phyloP scores from a whole-genome alignment of 2,329 filamentous ascomycete species.

The Colletotrichum siamense region DNA sequence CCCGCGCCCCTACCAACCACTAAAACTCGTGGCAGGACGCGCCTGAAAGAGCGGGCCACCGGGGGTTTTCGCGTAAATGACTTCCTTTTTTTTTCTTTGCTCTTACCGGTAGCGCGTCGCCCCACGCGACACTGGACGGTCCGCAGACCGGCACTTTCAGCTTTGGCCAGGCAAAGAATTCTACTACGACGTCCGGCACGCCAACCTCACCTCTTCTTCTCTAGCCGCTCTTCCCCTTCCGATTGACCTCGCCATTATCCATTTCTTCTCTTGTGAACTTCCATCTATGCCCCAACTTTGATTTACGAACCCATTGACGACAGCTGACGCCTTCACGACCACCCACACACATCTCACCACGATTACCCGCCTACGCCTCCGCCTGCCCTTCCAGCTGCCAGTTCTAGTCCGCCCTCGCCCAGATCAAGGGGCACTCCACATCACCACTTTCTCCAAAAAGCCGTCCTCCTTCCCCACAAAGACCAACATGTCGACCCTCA shows the following conservation, averaged over 20 bases:
- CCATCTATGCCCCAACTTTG: not conserved
- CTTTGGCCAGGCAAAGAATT: not conserved
- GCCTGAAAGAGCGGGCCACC: not conserved
- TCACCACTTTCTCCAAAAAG: not conserved
- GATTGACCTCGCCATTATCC: not conserved
- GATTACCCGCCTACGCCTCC: not conserved
- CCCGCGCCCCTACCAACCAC: not conserved
- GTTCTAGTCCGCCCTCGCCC: not conserved
- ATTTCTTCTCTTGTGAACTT: not conserved
- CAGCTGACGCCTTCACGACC: not conserved
- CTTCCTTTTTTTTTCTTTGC: not conserved
- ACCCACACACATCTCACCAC: not conserved
- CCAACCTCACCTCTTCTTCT: not conserved
- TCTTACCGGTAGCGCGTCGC: conserved; percentile 6
- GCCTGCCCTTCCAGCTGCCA: not conserved
- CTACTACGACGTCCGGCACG: not conserved
- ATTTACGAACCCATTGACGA: not conserved
- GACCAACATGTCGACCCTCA: conserved; percentile 59
- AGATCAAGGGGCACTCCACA: not conserved
- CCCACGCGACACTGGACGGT: conserved; percentile 4
- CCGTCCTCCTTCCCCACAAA: not conserved
- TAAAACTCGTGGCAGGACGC: conserved; percentile 3
- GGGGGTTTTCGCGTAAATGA: conserved; percentile 7
- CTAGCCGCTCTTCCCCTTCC: not conserved
- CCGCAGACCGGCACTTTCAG: conserved; percentile 6